These are phyloP conservation scores for Kwoniella heveanensis DNA, from an alignment of 768 basidiomycete species.

Conservation along the genomic window DNA sequence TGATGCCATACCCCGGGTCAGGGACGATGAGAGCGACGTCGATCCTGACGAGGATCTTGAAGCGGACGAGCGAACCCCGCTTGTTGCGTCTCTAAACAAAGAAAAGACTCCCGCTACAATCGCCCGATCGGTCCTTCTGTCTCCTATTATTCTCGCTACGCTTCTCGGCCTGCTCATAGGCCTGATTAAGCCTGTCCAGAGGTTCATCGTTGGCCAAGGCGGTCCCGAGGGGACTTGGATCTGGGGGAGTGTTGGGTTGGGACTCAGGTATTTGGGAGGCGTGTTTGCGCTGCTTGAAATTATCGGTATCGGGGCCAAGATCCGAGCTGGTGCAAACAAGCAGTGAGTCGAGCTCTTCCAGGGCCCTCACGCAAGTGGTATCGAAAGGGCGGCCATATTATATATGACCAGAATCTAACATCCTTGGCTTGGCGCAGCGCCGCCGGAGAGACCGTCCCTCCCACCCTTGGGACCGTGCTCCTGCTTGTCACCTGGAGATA, in stretches of 20 bases:
- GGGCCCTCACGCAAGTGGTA: neutral
- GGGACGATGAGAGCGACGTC: neutral
- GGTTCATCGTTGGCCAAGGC: slow-evolving; percentile 28
- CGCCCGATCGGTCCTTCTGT: slow-evolving; percentile 2
- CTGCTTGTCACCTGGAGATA: slow-evolving; percentile 45
- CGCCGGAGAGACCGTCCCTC: slow-evolving; percentile 43
- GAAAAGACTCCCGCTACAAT: slow-evolving; percentile 4
- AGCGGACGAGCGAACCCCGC: slow-evolving; percentile 45
- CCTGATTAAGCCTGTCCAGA: slow-evolving; percentile 45
- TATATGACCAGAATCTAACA: neutral
- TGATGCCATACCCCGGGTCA: neutral
- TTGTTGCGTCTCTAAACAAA: slow-evolving; percentile 23
- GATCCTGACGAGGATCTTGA: slow-evolving; percentile 20
- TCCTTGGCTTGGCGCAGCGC: no score
- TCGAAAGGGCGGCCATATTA: neutral
- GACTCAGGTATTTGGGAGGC: slow-evolving; percentile 34
- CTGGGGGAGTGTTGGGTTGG: slow-evolving; percentile 48
- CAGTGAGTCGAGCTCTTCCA: slow-evolving; percentile 26
- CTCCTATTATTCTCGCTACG: slow-evolving; percentile 37
- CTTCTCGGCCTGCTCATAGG: slow-evolving; percentile 45
- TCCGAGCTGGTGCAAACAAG: slow-evolving; percentile 37
- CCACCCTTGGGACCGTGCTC: slow-evolving; percentile 47
- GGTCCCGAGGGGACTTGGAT: slow-evolving; percentile 31
- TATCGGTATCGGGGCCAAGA: slow-evolving; percentile 39
- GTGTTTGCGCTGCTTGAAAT: slow-evolving; percentile 46